Conservation (phyloP, 2,329 filamentous ascomycete genomes). For the Didymellaceae sp. region DNA sequence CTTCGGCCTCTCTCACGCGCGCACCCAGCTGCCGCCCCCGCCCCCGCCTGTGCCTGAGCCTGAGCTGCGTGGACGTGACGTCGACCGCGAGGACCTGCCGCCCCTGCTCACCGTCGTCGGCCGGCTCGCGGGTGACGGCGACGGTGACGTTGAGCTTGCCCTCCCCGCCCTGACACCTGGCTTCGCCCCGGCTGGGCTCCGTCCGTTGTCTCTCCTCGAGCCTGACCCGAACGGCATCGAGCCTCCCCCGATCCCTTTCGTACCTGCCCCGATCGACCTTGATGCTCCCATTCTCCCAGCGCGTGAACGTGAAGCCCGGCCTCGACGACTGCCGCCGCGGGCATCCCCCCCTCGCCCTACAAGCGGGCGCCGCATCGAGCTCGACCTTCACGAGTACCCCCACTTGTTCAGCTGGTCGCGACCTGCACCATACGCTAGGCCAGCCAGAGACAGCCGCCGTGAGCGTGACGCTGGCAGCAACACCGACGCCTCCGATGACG, state of each 20-base stretch:
- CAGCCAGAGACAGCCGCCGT: too few species aligned
- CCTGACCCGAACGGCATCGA: too few species aligned
- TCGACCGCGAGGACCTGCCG: slow-evolving; percentile 5
- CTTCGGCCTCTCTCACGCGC: slow-evolving; percentile 26
- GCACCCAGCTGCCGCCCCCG: slow-evolving; percentile 35
- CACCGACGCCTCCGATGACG: slow-evolving; percentile 2
- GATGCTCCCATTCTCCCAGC: too few species aligned
- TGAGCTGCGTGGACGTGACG: slow-evolving; percentile 26
- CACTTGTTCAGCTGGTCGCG: slow-evolving; percentile 6
- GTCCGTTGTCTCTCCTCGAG: slow-evolving; percentile 9
- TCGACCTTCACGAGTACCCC: too few species aligned
- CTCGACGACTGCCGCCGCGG: too few species aligned
- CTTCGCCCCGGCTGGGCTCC: slow-evolving; percentile 43
- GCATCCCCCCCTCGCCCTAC: neutral
- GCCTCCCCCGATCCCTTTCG: too few species aligned
- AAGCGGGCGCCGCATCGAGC: neutral
- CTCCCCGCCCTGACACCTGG: slow-evolving; percentile 43
- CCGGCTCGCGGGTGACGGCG: neutral
- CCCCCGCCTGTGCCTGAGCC: slow-evolving; percentile 47
- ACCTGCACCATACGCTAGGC: slow-evolving; percentile 1
- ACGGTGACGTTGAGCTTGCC: slow-evolving; percentile 6
- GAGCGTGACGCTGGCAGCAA: neutral
- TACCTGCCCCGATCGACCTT: too few species aligned
- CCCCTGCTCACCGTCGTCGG: neutral
- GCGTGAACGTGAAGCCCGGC: too few species aligned